Evolutionary conservation across 805 yeast species (phyloP), one percentile per base, ranked within the genome.

Genomic region (Sugiyamaella chiloensis): DNA sequence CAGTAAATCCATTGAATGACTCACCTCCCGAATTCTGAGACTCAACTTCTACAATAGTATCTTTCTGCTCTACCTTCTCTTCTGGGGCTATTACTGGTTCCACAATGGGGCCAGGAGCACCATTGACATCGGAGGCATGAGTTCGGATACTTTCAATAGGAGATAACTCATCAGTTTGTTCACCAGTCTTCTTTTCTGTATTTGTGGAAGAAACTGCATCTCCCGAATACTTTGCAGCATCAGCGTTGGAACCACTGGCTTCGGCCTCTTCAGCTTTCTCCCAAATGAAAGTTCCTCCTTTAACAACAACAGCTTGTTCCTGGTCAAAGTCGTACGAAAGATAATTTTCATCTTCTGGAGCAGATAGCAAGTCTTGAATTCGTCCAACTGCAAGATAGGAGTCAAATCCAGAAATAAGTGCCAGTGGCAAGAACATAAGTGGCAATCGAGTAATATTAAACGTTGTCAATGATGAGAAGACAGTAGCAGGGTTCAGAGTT

Each of bases 391-490:
- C 85, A 40, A 80, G 65, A 14, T 69, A 66, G 0, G 86, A 87
- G 65, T 84, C 91, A 9, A 79, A 70, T 3, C 80, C 74, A 24
- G 85, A 70, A 35, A 81, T 72, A 52, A 82, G 64, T 0, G 87
- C 81, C 56, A 83, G 58, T 2, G 95, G 95, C 40, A 85, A 64
- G 67, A 85, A 66, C 53, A 83, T 72, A 42, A 83, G 72, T 49
- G 82, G 85, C 57, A 72, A 68, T 9, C 85, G 66, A 51, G 84
- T 71, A 42, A 76, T 69, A 56, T 80, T 83, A 71, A 85, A 86
- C 46, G 85, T 68, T 0, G 90, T 74, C 36, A 86, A 68, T 2
- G 93, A 81, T 1, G 93, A 77, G 60, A 86, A 86, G 19, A 86
- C 75, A 24, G 74, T 69, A 6, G 88, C 85, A 1, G 93, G 80